Percentiles rank a stretch among this genome's conserved stretches.
These are phyloP conservation scores for Halophytophthora polymorphica DNA, from an alignment of 352 stramenopile genomes.

Conservation along the genomic window DNA sequence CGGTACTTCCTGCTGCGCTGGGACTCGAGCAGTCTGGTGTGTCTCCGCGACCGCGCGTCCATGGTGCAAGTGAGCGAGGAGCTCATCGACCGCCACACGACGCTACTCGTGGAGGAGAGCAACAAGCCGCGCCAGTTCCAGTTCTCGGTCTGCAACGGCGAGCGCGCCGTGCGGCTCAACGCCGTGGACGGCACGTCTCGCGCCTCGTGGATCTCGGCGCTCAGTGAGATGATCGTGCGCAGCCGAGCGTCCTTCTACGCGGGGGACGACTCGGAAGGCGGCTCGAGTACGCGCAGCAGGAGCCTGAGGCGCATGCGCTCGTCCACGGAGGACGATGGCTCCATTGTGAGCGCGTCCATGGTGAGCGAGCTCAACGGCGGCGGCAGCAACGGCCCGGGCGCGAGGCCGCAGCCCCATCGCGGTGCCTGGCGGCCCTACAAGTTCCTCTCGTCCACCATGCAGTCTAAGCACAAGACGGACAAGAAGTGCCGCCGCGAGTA, in stretches of 20 bases:
- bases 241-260: slow-evolving; percentile 74
- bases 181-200: slow-evolving; percentile 57
- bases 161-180: slow-evolving; percentile 68
- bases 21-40: slow-evolving; percentile 73
- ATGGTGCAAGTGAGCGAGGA: slow-evolving; percentile 70
- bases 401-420: slow-evolving; percentile 20
- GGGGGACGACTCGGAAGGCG: slow-evolving; percentile 65
- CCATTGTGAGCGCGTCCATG: slow-evolving; percentile 25
- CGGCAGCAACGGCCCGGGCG: slow-evolving; percentile 5
- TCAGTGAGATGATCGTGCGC: slow-evolving; percentile 81
- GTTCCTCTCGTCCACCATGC: slow-evolving; percentile 76
- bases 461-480: slow-evolving; percentile 44
- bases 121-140: slow-evolving; percentile 71
- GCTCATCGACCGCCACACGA: slow-evolving; percentile 74
- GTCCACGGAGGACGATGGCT: slow-evolving; percentile 54
- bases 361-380: slow-evolving; percentile 25
- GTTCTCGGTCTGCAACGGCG: slow-evolving; percentile 76
- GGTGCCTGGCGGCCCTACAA: slow-evolving; percentile 75
- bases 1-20: slow-evolving; percentile 74
- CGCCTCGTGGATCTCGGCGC: slow-evolving; percentile 63
- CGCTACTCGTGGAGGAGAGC: slow-evolving; percentile 57
- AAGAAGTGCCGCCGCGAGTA: slow-evolving; percentile 43
- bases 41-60: slow-evolving; percentile 67
- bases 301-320: slow-evolving; percentile 53
- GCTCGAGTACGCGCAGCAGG: slow-evolving; percentile 37